Conservation (phyloP, 129 eudicot species). For the Saposhnikovia divaricata region DNA sequence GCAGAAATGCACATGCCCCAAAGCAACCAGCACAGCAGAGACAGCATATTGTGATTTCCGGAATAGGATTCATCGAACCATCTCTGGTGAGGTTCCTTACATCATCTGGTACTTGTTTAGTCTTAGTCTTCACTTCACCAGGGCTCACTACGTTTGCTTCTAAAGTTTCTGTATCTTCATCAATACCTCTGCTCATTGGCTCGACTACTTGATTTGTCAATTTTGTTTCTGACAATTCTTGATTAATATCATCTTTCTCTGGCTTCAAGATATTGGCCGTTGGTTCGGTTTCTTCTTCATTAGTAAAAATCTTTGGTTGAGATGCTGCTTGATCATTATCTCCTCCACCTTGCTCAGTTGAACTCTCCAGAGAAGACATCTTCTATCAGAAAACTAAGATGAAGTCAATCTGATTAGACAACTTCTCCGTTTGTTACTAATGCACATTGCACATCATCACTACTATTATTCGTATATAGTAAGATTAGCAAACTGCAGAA, state of each 20-base stretch:
- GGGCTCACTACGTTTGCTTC: neutral
- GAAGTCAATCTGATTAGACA: neutral
- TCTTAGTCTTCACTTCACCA: too few relatives aligned
- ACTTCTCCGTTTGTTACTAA: neutral
- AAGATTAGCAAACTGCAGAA: too few relatives aligned
- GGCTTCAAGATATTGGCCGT: neutral
- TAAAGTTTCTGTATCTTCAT: neutral
- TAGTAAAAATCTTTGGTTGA: neutral
- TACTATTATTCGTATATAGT: too few relatives aligned
- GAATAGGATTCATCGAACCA: neutral
- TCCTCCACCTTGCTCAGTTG: neutral
- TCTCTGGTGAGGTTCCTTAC: neutral
- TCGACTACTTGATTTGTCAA: neutral
- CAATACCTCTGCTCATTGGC: neutral
- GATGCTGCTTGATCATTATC: neutral
- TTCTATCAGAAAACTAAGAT: neutral
- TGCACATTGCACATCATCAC: neutral
- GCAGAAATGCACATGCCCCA: too few relatives aligned
- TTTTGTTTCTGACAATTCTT: neutral
- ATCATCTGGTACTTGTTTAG: neutral
- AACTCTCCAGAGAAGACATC: neutral
- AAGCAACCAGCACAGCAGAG: too few relatives aligned
- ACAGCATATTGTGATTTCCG: neutral
- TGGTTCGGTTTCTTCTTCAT: neutral
- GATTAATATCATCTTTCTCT: neutral